phyloP scores from a whole-genome alignment of 2,329 filamentous ascomycete genomes.

The Drechslera avenae region DNA sequence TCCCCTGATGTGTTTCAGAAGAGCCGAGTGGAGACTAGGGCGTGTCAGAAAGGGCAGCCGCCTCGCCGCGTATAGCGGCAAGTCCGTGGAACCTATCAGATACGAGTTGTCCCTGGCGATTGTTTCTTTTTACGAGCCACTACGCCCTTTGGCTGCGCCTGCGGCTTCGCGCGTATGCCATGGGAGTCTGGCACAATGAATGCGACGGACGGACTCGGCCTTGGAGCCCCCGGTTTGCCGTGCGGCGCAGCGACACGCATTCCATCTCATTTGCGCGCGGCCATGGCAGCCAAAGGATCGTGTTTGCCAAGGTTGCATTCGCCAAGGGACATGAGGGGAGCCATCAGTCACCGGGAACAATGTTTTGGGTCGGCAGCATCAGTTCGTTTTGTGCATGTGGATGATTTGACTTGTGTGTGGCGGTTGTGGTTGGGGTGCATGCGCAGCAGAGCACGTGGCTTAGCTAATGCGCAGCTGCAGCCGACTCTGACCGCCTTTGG shows the following conservation, averaged over 20 bases:
- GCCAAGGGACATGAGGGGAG: too few relatives aligned
- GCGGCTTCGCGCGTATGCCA: constrained; percentile 6
- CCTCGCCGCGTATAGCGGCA: constrained; percentile 19
- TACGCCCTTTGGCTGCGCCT: constrained; percentile 29
- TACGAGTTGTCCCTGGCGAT: constrained; percentile 25
- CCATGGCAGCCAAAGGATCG: too few relatives aligned
- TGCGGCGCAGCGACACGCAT: constrained; percentile 7
- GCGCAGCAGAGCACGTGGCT: constrained; percentile 2
- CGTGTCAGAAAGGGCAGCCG: constrained; percentile 38
- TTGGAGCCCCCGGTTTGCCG: too few relatives aligned
- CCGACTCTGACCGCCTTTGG: constrained; percentile 12
- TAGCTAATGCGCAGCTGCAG: constrained; percentile 2
- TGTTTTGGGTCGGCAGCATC: too few relatives aligned
- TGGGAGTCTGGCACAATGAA: constrained; percentile 18
- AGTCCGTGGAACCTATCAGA: constrained; percentile 28
- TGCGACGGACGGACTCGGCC: too few relatives aligned
- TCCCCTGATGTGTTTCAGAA: constrained; percentile 40
- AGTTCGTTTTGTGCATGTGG: too few relatives aligned
- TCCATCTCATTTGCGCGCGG: too few relatives aligned
- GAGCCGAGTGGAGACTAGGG: constrained; percentile 42
- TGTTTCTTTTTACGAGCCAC: constrained; percentile 39
- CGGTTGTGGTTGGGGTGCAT: neutral
- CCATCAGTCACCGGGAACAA: too few relatives aligned
- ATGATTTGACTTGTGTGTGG: too few relatives aligned
- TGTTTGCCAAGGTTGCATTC: too few relatives aligned